phyloP scores from a whole-genome alignment of 208 protist species.

The Lotmaria passim region DNA sequence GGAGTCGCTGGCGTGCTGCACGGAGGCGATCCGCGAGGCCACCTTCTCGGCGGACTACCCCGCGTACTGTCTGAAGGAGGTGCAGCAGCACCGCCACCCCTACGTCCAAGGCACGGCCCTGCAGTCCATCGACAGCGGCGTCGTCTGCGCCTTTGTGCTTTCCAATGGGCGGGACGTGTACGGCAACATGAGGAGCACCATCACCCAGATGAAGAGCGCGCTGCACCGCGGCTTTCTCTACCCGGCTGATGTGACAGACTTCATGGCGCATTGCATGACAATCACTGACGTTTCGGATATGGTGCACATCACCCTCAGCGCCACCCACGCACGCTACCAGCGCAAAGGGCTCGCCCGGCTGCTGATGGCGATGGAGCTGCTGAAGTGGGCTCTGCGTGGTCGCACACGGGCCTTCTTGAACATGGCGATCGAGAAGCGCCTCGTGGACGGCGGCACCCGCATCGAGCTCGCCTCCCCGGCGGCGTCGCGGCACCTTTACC shows the following conservation, averaged over 20 bases:
- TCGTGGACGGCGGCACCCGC: conserved; percentile 63
- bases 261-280: conserved; percentile 58
- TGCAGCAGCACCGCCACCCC: conserved; percentile 47
- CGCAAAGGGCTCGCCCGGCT: conserved; percentile 61
- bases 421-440: conserved; percentile 85
- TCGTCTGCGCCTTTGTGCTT: conserved; percentile 67
- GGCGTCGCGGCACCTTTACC: conserved; percentile 70
- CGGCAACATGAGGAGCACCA: conserved; percentile 72
- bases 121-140: background rate
- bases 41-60: conserved; percentile 85
- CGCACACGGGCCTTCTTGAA: conserved; percentile 76
- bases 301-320: conserved; percentile 85
- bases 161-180: conserved; percentile 88
- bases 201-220: conserved; percentile 78
- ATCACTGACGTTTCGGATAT: conserved; percentile 79
- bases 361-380: conserved; percentile 75
- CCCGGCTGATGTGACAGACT: conserved; percentile 32
- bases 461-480: conserved; percentile 67
- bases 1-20: conserved; percentile 70
- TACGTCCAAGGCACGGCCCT: conserved; percentile 80
- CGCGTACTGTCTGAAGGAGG: conserved; percentile 73
- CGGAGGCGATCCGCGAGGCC: conserved; percentile 57
- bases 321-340: conserved; percentile 68
- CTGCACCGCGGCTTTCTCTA: conserved; percentile 55
- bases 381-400: conserved; percentile 82